phyloP scores from a whole-genome alignment of 2,329 filamentous ascomycete genomes.

The Aspergillus sp. region DNA sequence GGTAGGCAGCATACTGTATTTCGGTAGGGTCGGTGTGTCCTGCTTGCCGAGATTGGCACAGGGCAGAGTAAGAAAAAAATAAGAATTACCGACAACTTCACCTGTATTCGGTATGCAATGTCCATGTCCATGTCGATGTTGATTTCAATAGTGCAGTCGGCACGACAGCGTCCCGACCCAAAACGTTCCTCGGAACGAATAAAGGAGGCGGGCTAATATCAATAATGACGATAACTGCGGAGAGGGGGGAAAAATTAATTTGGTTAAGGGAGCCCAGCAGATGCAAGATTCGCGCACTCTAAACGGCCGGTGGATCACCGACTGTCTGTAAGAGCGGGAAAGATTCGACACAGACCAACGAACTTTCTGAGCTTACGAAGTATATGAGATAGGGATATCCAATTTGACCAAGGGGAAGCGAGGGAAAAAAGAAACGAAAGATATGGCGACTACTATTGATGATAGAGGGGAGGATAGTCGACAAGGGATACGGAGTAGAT shows the following conservation, averaged over 20 bases:
- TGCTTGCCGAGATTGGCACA: no score
- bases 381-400: conserved; percentile 8
- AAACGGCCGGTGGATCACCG: conserved; percentile 20
- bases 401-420: no score
- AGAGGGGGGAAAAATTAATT: not conserved
- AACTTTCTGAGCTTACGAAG: conserved; percentile 3
- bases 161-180: not conserved
- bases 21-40: no score
- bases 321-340: conserved; percentile 16
- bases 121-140: not conserved
- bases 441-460: no score
- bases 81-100: not conserved
- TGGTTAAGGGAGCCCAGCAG: not conserved
- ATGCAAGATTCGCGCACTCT: conserved; percentile 21
- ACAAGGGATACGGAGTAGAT: not conserved
- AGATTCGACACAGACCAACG: conserved; percentile 14
- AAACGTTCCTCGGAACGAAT: not conserved
- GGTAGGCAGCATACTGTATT: no score
- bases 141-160: not conserved
- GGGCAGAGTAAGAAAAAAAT: not conserved
- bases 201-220: not conserved
- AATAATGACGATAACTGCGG: not conserved
- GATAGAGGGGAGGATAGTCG: no score
- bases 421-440: no score
- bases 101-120: not conserved